Conservation (phyloP, 441 rosid genomes). For the Flueggea neowawraea region DNA sequence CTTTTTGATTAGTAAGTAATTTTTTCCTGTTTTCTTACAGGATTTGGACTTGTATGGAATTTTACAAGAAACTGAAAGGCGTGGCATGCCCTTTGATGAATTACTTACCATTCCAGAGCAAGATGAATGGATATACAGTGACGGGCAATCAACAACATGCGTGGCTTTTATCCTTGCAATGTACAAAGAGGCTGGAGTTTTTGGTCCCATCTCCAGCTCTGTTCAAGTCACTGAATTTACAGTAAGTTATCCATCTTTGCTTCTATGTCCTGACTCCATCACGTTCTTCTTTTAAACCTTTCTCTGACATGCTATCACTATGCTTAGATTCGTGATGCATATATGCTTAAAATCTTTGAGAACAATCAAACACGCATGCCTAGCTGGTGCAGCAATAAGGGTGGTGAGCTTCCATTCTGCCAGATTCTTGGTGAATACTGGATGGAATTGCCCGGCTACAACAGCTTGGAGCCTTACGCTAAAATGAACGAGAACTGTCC, state of each 20-base stretch:
- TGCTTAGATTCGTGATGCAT: slow-evolving; percentile 78
- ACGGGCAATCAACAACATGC: slow-evolving; percentile 91
- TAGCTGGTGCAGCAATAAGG: slow-evolving; percentile 66
- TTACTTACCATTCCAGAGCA: slow-evolving; percentile 83
- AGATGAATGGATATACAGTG: slow-evolving; percentile 95
- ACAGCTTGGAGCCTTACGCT: slow-evolving; percentile 70
- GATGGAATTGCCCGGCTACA: slow-evolving; percentile 87
- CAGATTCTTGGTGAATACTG: slow-evolving; percentile 82
- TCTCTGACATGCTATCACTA: slow-evolving; percentile 8
- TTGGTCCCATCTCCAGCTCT: slow-evolving; percentile 57
- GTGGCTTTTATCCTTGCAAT: slow-evolving; percentile 90
- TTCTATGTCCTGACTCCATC: not conserved
- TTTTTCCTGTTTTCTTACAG: slow-evolving; percentile 23
- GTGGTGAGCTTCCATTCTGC: slow-evolving; percentile 62
- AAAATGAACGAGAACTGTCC: slow-evolving; percentile 94
- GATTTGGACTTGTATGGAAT: slow-evolving; percentile 74
- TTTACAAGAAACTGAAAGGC: slow-evolving; percentile 71
- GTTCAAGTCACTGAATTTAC: slow-evolving; percentile 98
- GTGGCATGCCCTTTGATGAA: slow-evolving; percentile 75
- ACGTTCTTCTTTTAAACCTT: not conserved
- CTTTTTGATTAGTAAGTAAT: too few species aligned
- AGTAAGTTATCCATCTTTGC: slow-evolving; percentile 30
- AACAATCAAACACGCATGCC: slow-evolving; percentile 68
- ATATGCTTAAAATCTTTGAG: slow-evolving; percentile 78
- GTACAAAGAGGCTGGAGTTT: slow-evolving; percentile 92